A percentile compares a stretch with the other conserved stretches of the same genome.
Conservation (phyloP, 2,329 filamentous ascomycete genomes). For the Colletotrichum tropicale region DNA sequence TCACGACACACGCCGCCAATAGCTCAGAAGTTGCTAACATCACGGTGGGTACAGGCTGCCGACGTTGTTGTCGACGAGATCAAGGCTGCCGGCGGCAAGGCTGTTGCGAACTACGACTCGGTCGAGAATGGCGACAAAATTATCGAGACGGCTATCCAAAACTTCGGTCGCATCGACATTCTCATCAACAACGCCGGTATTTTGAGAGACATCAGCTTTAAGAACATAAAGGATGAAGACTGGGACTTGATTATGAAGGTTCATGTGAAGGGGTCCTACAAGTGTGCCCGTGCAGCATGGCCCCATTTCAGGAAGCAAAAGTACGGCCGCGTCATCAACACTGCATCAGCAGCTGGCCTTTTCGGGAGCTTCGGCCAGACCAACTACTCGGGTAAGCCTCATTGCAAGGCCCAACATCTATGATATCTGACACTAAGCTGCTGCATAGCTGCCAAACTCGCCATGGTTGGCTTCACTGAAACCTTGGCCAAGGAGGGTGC, state of each 20-base stretch:
- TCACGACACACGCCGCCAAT: neutral
- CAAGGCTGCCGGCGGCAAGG: conserved; percentile 88
- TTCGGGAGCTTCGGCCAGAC: conserved; percentile 96
- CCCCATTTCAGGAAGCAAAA: conserved; percentile 98
- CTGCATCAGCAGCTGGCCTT: conserved; percentile 91
- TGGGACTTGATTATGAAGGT: conserved; percentile 96
- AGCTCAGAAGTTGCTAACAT: conserved; percentile 23
- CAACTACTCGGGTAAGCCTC: conserved; percentile 79
- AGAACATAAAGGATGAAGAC: conserved; percentile 97
- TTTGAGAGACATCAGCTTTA: conserved; percentile 93
- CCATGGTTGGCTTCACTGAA: conserved; percentile 96
- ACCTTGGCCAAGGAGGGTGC: conserved; percentile 95
- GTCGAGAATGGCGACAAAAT: conserved; percentile 94
- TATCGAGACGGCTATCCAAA: conserved; percentile 84
- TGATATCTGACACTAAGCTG: neutral
- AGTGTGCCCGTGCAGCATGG: conserved; percentile 94
- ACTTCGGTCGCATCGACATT: conserved; percentile 87
- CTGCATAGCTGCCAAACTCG: conserved; percentile 80
- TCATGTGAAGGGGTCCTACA: conserved; percentile 93
- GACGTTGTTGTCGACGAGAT: conserved; percentile 86
- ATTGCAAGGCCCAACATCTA: neutral
- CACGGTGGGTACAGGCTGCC: conserved; percentile 62
- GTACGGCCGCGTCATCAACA: conserved; percentile 96
- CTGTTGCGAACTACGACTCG: conserved; percentile 95
- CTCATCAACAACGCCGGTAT: conserved; percentile 99